phyloP scores from a whole-genome alignment of 306 rosid genomes.

The Morella rubra region DNA sequence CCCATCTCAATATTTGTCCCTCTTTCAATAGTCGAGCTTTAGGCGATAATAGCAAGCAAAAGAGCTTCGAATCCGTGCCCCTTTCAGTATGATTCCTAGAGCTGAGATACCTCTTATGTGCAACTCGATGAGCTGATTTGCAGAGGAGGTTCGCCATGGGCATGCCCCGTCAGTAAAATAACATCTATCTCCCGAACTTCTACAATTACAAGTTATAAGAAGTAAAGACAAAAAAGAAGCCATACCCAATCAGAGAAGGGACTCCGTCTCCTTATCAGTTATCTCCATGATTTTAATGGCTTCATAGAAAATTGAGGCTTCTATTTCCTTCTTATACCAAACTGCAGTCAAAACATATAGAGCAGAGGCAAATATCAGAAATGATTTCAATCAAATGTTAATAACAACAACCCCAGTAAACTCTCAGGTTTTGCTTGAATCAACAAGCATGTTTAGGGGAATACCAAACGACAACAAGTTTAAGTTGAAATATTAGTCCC shows the following conservation, averaged over 20 bases:
- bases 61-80: too few relatives aligned
- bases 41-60: too few relatives aligned
- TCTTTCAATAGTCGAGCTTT: too few relatives aligned
- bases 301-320: slow-evolving; percentile 55
- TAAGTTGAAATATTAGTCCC: not conserved
- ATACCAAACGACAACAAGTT: not conserved
- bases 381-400: slow-evolving; percentile 26
- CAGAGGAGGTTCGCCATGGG: too few relatives aligned
- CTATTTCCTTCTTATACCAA: slow-evolving; percentile 50
- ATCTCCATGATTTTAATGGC: slow-evolving; percentile 66
- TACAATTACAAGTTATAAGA: not conserved
- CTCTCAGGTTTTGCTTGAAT: not conserved
- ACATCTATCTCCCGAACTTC: not conserved
- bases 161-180: too few relatives aligned
- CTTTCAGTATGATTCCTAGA: too few relatives aligned
- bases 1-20: too few relatives aligned
- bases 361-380: slow-evolving; percentile 19
- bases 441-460: not conserved
- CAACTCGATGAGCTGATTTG: too few relatives aligned
- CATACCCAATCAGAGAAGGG: slow-evolving; percentile 73
- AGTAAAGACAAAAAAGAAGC: not conserved
- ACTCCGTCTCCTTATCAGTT: slow-evolving; percentile 60
- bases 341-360: slow-evolving; percentile 26
- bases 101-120: too few relatives aligned
- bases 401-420: slow-evolving; percentile 2